Base-by-base conservation (phyloP, 768 basidiomycete genomes). In the Russula earlei region DNA sequence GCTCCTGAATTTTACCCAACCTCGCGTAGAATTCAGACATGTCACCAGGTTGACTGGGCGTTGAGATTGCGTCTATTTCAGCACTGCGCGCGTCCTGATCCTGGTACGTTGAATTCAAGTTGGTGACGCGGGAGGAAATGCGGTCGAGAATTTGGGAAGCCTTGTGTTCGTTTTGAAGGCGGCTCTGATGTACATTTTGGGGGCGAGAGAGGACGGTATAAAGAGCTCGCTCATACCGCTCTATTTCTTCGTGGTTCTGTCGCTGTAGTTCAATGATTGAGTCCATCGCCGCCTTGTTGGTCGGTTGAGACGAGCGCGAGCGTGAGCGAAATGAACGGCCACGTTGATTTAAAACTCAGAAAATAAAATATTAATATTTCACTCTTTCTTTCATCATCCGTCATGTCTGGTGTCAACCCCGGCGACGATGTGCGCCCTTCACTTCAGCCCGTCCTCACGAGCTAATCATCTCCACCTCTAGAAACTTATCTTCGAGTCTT, bases 401-500 rank as follows among this genome's bases (percentile, higher is more conserved):
- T 17, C 50, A 90, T 91, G 88, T 70, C 87, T 69, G 87, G 87
- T 57, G 84, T 92, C 63, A 89, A 84, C 71, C 64, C 83, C 57
- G 89, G 88, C 62, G 93, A 96, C 77, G 91, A 94, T 47, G 92
- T 84, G 67, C 66, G 67, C 72, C 58, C 58, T 65, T 68, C 20
- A 0, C 43, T 43, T 38, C 10, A 1, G 7, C 20, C 19, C 22
- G 40, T 44, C 9, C 56, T 31, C 45, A 19, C 24, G 55, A 41
- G 5, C 43, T 44, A 25, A 29, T 42, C 5, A 14, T 8, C 52
- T 14, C 38, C 52, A 33, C 49, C 29, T 15, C 0, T 64, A 91
- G 81, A 93, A 93, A 87, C 84, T 94, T 59, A 84, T 94, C 4
- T 95, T 95, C 63, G 93, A 95, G 73, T 94, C 93, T 41, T 93